Base-by-base conservation (phyloP, 2,329 filamentous ascomycete species). In the Fusarium caatingaense region DNA sequence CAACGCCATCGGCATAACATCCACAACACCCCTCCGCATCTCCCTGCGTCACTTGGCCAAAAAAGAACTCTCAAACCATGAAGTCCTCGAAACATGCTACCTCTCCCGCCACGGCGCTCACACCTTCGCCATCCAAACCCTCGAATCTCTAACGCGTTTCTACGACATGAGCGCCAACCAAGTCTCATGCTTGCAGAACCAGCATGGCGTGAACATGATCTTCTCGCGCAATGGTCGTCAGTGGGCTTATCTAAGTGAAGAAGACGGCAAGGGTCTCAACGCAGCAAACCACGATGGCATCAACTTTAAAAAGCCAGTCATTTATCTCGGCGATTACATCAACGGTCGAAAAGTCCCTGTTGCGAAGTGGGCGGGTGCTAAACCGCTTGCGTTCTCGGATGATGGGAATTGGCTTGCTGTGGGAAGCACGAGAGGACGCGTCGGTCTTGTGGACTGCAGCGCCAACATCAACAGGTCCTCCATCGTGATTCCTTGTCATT, bases 241-340 rank as follows among this genome's bases (percentile, higher is more conserved):
- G 9, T 77, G 75, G 75, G 71, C 75, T 0, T 77, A 76, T 44
- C 57, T 74, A 4, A 56, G 56, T 25, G 75, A 77, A 28, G 71
- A 75, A n/a, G 75, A 75, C 18, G 21, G 64, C 32, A 67, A 66
- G 11, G 68, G 67, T n/a, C 61, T 72, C 41, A 71, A 66, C 34
- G 56, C 72, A 3, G 62, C 60, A 30, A 61, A 28, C 11, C 73
- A 74, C 34, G 71, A 76, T 32, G 73, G 71, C 5, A 37, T 64
- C 15, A 60, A 54, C 54, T 75, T 77, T 16, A 68, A 64, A 41
- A 70, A 69, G 41, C 74, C 75, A 1, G 50, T 68, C 28, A 68
- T 76, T 6, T 61, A 69, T 21, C 48, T 76, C 0, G 71, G 71
- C 9, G 72, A 77, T 42, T 74, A 72, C 56, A 60, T 75, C 34